phyloP scores from a whole-genome alignment of 208 protist species.

The Naegleria fowleri region DNA sequence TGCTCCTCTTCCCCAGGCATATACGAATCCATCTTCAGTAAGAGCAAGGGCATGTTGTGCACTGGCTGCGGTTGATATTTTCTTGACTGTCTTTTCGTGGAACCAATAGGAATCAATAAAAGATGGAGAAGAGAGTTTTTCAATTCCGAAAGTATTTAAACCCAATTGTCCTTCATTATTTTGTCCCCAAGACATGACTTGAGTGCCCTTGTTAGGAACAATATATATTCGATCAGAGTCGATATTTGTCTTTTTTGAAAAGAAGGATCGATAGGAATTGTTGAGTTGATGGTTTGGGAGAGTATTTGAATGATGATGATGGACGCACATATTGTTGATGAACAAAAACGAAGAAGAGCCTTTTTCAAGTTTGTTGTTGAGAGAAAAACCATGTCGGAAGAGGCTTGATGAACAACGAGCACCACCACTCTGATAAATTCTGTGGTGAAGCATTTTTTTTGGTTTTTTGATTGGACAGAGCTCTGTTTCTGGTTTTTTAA shows the following conservation, averaged over 20 bases:
- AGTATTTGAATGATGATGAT: no score
- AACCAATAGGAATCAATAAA: neutral
- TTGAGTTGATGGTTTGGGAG: no score
- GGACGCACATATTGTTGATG: no score
- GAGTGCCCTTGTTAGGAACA: neutral
- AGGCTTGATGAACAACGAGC: no score
- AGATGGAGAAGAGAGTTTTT: neutral
- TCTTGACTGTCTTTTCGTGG: neutral
- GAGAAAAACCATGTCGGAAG: no score
- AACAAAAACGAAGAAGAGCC: no score
- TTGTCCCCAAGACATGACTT: neutral
- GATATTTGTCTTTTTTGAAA: neutral
- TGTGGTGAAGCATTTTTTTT: no score
- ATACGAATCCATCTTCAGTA: neutral
- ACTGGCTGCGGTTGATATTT: no score
- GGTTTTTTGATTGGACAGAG: no score
- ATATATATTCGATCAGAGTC: neutral
- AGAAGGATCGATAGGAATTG: neutral
- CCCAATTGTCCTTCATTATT: conserved; percentile 1
- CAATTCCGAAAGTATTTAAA: neutral
- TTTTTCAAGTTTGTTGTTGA: no score
- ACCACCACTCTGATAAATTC: no score
- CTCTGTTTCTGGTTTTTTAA: no score
- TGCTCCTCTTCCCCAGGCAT: neutral
- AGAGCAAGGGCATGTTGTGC: neutral